A percentile compares a stretch with the other conserved stretches of the same genome.
Conservation (phyloP, 129 eudicot species). For the Flaveria bidentis region DNA sequence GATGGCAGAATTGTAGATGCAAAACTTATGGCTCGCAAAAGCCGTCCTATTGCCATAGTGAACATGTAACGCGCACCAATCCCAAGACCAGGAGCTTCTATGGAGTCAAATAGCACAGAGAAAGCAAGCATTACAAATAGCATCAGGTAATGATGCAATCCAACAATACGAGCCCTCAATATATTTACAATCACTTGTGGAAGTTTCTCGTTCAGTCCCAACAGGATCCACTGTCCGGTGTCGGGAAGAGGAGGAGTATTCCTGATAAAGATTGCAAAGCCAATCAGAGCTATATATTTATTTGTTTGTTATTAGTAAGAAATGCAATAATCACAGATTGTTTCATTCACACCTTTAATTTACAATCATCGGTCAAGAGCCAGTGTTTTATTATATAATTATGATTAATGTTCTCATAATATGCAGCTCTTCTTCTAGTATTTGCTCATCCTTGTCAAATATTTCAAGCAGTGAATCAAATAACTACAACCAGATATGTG, state of each 20-base stretch:
- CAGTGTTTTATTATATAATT: too few relatives aligned
- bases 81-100: constrained; percentile 98
- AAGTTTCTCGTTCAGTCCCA: constrained; percentile 81
- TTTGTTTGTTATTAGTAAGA: constrained; percentile 8
- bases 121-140: constrained; percentile 92
- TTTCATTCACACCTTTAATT: too few relatives aligned
- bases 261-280: constrained; percentile 46
- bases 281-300: constrained; percentile 21
- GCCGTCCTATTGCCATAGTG: constrained; percentile 92
- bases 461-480: too few relatives aligned
- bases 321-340: not conserved
- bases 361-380: too few relatives aligned
- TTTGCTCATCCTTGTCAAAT: too few relatives aligned
- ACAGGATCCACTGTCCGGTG: constrained; percentile 93
- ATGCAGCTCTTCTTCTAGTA: too few relatives aligned
- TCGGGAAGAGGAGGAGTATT: constrained; percentile 87
- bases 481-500: too few relatives aligned
- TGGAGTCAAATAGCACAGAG: constrained; percentile 83
- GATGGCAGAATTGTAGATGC: constrained; percentile 94
- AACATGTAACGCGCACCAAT: constrained; percentile 95
- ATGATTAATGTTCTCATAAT: too few relatives aligned
- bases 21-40: constrained; percentile 78
- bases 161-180: constrained; percentile 83
- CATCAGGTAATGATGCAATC: constrained; percentile 91
- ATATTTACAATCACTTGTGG: constrained; percentile 68